Conservation (phyloP, 345 rosid genomes). For the Citrus mangshanensis region DNA sequence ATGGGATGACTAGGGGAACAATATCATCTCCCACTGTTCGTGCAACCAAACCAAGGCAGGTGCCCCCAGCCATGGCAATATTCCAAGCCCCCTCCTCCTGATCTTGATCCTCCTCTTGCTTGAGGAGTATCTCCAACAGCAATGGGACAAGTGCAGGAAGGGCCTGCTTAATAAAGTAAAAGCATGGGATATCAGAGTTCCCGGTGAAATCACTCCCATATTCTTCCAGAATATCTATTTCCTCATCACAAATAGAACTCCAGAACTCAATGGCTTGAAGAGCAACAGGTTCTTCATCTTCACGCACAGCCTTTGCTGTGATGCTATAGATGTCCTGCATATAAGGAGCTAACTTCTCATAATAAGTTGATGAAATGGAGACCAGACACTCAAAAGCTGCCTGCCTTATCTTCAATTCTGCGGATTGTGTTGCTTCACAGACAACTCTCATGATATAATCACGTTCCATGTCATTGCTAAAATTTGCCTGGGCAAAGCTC, state of each 20-base stretch:
- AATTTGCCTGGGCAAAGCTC: conserved; percentile 72
- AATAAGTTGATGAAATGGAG: conserved; percentile 60
- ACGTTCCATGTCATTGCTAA: conserved; percentile 64
- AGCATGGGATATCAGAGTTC: conserved; percentile 55
- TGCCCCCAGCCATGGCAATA: conserved; percentile 50
- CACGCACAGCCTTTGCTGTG: conserved; percentile 58
- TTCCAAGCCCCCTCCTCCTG: conserved; percentile 78
- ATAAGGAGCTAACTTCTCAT: conserved; percentile 48
- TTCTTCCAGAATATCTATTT: conserved; percentile 62
- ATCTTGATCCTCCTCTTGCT: conserved; percentile 73
- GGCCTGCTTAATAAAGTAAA: conserved; percentile 59
- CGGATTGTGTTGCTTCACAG: conserved; percentile 57
- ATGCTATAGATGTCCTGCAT: conserved; percentile 58
- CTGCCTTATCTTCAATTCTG: conserved; percentile 56
- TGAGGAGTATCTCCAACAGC: conserved; percentile 58
- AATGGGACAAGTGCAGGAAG: conserved; percentile 58
- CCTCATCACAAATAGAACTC: conserved; percentile 72
- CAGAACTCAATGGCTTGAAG: conserved; percentile 71
- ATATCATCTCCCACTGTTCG: conserved; percentile 34
- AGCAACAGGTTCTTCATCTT: conserved; percentile 60
- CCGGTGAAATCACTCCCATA: conserved; percentile 47
- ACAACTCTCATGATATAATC: conserved; percentile 68
- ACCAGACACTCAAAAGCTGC: conserved; percentile 70
- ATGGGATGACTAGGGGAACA: conserved; percentile 31
- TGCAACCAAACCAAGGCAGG: conserved; percentile 37